Evolutionary conservation across 1,139 yeast species (phyloP).

Genomic region (Taphrina confusa): DNA sequence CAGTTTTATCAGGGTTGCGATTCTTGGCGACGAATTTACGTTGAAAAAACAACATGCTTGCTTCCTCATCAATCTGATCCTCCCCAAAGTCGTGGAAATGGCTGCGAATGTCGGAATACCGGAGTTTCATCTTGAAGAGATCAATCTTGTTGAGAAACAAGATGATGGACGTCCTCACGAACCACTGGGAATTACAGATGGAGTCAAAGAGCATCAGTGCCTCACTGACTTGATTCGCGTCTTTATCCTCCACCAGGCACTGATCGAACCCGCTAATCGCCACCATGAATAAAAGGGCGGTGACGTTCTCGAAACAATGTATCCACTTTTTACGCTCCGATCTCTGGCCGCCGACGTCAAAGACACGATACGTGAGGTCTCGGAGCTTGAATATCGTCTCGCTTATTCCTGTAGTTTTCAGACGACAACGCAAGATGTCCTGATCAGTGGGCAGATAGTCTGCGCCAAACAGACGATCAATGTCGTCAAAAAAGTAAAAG

Average conservation of each 20-base stretch:
- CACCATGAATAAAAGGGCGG: conserved; percentile 85
- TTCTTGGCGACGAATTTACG: conserved; percentile 62
- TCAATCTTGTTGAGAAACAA: conserved; percentile 87
- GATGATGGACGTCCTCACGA: conserved; percentile 80
- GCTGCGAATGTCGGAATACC: conserved; percentile 60
- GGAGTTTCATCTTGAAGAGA: conserved; percentile 69
- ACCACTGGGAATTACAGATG: conserved; percentile 83
- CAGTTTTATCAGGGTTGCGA: conserved; percentile 59
- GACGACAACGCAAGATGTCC: conserved; percentile 85
- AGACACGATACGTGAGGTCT: conserved; percentile 56
- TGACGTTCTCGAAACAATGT: conserved; percentile 89
- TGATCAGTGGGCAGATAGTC: conserved; percentile 71
- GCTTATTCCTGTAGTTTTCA: conserved; percentile 93
- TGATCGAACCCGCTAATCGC: conserved; percentile 94
- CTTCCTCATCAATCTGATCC: conserved; percentile 56
- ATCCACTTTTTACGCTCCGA: conserved; percentile 95
- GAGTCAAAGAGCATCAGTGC: conserved; percentile 81
- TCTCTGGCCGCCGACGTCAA: conserved; percentile 98
- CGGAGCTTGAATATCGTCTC: conserved; percentile 77
- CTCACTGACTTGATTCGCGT: conserved; percentile 89
- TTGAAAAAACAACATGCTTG: conserved; percentile 68
- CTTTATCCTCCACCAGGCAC: conserved; percentile 81
- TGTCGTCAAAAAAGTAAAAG: conserved; percentile 50
- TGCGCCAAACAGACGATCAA: conserved; percentile 52
- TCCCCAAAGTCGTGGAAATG: conserved; percentile 64